Evolutionary conservation across 148 eudicot genomes (phyloP).

Genomic region (Chenopodium album): DNA sequence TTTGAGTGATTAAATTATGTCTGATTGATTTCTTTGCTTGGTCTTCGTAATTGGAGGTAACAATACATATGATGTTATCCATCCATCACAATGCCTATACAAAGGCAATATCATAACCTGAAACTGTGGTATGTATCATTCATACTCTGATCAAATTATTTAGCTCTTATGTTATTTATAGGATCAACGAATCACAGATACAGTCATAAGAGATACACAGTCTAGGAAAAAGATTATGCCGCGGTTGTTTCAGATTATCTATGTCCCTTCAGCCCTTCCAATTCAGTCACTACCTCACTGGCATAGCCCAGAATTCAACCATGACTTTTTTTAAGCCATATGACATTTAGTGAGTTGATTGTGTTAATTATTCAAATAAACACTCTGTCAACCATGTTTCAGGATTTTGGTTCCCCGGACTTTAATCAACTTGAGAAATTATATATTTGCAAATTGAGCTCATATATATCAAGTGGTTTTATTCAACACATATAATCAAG

Average conservation of each 20-base stretch:
- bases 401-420: neutral
- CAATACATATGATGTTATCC: neutral
- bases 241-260: neutral
- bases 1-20: neutral
- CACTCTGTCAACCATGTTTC: neutral
- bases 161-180: neutral
- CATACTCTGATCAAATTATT: neutral
- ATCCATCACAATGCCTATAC: neutral
- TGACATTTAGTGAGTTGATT: too few relatives aligned
- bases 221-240: neutral
- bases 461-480: neutral
- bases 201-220: too few relatives aligned
- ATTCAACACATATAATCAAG: neutral
- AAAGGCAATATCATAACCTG: neutral
- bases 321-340: neutral
- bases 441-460: neutral
- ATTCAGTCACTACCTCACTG: neutral
- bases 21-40: neutral
- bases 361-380: too few relatives aligned
- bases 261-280: neutral
- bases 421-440: neutral
- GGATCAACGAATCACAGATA: too few relatives aligned
- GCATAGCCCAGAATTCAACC: neutral
- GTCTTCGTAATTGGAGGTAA: neutral
- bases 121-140: too few relatives aligned